Evolutionary conservation across 768 basidiomycete genomes (phyloP).

Genomic region (Serpula lacrymans): DNA sequence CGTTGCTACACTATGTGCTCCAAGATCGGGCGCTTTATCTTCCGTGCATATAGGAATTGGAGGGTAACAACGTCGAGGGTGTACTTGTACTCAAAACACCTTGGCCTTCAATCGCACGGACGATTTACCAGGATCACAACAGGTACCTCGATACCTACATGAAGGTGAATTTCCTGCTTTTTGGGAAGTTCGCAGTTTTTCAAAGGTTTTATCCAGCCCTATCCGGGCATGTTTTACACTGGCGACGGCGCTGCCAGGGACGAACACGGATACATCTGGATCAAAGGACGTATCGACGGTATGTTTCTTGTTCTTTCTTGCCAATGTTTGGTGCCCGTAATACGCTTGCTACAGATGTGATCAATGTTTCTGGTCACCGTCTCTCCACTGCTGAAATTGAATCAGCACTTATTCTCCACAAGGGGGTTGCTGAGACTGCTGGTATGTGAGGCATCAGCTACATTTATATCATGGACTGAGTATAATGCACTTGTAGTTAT

Average conservation of each 20-base stretch:
- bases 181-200: slow-evolving; percentile 26
- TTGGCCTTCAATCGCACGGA: slow-evolving; percentile 95
- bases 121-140: slow-evolving; percentile 90
- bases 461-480: slow-evolving; percentile 7
- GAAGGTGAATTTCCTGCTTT: slow-evolving; percentile 33
- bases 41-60: slow-evolving; percentile 43
- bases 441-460: slow-evolving; percentile 30
- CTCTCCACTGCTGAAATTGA: slow-evolving; percentile 98
- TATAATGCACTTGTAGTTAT: slow-evolving; percentile 46
- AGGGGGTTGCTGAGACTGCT: slow-evolving; percentile 95
- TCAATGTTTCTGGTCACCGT: slow-evolving; percentile 97
- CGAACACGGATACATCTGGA: slow-evolving; percentile 97
- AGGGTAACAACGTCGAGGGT: slow-evolving; percentile 85
- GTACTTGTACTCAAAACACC: slow-evolving; percentile 82
- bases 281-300: slow-evolving; percentile 95
- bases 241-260: slow-evolving; percentile 96
- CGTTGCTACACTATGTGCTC: slow-evolving; percentile 4
- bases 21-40: not conserved
- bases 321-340: slow-evolving; percentile 1
- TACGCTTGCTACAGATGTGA: slow-evolving; percentile 60
- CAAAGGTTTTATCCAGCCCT: slow-evolving; percentile 62
- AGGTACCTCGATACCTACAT: slow-evolving; percentile 79
- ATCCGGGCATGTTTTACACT: slow-evolving; percentile 93
- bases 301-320: slow-evolving; percentile 19
- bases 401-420: slow-evolving; percentile 91